phyloP scores from a whole-genome alignment of 2,329 filamentous ascomycete species.

The Fusarium poae region DNA sequence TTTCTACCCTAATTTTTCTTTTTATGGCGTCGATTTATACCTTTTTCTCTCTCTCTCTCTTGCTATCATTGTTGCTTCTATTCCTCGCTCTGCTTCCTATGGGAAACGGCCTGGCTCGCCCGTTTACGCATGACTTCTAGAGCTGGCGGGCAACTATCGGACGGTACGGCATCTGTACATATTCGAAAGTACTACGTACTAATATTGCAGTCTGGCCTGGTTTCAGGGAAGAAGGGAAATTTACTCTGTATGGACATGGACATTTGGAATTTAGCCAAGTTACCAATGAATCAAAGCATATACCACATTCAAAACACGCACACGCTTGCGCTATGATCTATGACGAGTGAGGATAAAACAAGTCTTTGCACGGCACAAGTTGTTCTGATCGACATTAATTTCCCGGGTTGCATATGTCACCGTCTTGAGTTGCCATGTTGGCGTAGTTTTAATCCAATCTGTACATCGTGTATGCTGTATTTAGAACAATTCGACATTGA shows the following conservation, averaged over 20 bases:
- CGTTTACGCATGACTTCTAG: slow-evolving; percentile 40
- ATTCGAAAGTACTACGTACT: slow-evolving; percentile 19
- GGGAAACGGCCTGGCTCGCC: slow-evolving; percentile 21
- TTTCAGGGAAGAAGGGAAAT: slow-evolving; percentile 16
- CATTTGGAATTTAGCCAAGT: slow-evolving; percentile 18
- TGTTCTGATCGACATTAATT: slow-evolving; percentile 27
- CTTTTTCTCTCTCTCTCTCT: slow-evolving; percentile 1
- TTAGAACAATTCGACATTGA: neutral
- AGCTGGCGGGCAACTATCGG: slow-evolving; percentile 39
- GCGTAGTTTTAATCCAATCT: neutral
- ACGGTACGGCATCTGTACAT: slow-evolving; percentile 41
- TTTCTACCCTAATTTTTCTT: slow-evolving; percentile 37
- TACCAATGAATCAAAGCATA: slow-evolving; percentile 37
- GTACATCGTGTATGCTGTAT: neutral
- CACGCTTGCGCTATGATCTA: slow-evolving; percentile 1
- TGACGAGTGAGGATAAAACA: slow-evolving; percentile 35
- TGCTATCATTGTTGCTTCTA: slow-evolving; percentile 6
- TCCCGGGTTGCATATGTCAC: slow-evolving; percentile 16
- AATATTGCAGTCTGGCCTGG: slow-evolving; percentile 28
- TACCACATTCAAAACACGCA: slow-evolving; percentile 24
- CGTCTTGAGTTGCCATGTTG: slow-evolving; percentile 12
- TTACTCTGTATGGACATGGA: slow-evolving; percentile 19
- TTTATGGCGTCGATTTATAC: slow-evolving; percentile 37
- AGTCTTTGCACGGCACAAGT: slow-evolving; percentile 16
- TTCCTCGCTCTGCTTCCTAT: slow-evolving; percentile 25